Percentiles rank a stretch among this genome's conserved stretches.
Evolutionary conservation across 768 basidiomycete genomes (phyloP).

Genomic region (Strobilomyces echinocephalus): DNA sequence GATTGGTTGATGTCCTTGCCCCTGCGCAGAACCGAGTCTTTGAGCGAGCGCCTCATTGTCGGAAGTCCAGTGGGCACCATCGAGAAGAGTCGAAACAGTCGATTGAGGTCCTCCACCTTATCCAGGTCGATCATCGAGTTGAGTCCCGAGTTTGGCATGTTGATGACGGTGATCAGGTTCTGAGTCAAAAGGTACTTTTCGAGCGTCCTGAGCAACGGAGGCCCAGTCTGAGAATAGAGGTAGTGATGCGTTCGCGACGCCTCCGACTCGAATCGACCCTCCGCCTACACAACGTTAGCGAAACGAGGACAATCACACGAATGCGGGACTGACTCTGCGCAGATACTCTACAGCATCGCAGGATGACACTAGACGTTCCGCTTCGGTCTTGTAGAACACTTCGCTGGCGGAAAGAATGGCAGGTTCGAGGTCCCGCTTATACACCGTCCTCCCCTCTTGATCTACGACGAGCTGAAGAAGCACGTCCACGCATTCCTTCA

Average conservation of each 20-base stretch:
- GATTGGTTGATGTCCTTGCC: conserved; percentile 77
- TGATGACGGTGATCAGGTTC: conserved; percentile 71
- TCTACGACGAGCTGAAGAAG: conserved; percentile 62
- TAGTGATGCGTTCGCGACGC: conserved; percentile 83
- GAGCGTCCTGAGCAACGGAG: conserved; percentile 67
- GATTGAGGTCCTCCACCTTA: conserved; percentile 68
- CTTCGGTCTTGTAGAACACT: conserved; percentile 76
- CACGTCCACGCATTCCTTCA: conserved; percentile 86
- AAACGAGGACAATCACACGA: neutral
- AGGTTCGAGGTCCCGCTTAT: conserved; percentile 82
- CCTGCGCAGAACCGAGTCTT: conserved; percentile 64
- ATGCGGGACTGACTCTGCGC: conserved; percentile 50
- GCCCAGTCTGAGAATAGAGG: conserved; percentile 67
- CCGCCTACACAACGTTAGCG: conserved; percentile 49
- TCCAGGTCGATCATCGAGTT: conserved; percentile 82
- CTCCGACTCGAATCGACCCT: conserved; percentile 77
- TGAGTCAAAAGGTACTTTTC: conserved; percentile 72
- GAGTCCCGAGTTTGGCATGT: conserved; percentile 79
- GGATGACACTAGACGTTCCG: conserved; percentile 58
- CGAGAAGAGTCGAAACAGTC: conserved; percentile 72
- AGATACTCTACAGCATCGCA: conserved; percentile 84
- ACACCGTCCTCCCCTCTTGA: conserved; percentile 54
- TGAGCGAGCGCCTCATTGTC: conserved; percentile 60
- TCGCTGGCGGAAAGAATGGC: conserved; percentile 72
- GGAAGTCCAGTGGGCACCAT: conserved; percentile 64